phyloP scores from a whole-genome alignment of 495 filamentous ascomycete genomes.

The Penicillium dipodomyicola region DNA sequence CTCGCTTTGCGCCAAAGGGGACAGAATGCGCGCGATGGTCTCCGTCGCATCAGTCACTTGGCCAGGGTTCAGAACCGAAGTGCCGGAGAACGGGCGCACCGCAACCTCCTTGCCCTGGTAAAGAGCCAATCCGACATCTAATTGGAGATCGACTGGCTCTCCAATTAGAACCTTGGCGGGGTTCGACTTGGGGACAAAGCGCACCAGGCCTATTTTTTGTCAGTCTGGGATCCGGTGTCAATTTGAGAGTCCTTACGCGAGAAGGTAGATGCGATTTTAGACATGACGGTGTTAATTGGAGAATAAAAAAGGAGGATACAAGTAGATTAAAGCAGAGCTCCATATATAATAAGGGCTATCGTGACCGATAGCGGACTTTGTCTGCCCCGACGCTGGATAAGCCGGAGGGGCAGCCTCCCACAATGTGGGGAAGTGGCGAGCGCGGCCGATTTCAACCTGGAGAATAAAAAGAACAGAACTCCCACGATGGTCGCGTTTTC shows the following conservation, averaged over 20 bases:
- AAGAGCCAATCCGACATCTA: constrained; percentile 56
- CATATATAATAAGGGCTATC: background rate
- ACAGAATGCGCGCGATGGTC: constrained; percentile 52
- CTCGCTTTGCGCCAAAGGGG: constrained; percentile 49
- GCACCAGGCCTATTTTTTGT: constrained; percentile 51
- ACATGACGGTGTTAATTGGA: constrained; percentile 27
- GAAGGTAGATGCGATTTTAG: constrained; percentile 44
- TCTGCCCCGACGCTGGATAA: constrained; percentile 26
- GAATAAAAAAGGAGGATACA: background rate
- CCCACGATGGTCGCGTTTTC: constrained; percentile 14
- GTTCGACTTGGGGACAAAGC: constrained; percentile 56
- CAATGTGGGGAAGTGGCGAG: constrained; percentile 25
- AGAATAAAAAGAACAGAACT: constrained; percentile 23
- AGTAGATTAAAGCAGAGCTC: background rate
- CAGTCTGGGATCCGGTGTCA: constrained; percentile 1
- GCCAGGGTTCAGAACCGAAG: constrained; percentile 53
- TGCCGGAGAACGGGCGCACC: constrained; percentile 54
- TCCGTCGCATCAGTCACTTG: constrained; percentile 47
- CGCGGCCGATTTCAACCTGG: constrained; percentile 6
- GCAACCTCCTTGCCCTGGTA: constrained; percentile 54
- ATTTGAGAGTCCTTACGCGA: constrained; percentile 33
- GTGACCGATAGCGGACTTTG: constrained; percentile 12
- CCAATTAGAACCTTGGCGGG: constrained; percentile 53
- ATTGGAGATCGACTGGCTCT: constrained; percentile 49
- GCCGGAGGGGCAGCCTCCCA: constrained; percentile 18